Percentiles rank a stretch among this genome's conserved stretches.
phyloP scores from a whole-genome alignment of 1,284 basidiomycete genomes.

The Trametes hirsuta region DNA sequence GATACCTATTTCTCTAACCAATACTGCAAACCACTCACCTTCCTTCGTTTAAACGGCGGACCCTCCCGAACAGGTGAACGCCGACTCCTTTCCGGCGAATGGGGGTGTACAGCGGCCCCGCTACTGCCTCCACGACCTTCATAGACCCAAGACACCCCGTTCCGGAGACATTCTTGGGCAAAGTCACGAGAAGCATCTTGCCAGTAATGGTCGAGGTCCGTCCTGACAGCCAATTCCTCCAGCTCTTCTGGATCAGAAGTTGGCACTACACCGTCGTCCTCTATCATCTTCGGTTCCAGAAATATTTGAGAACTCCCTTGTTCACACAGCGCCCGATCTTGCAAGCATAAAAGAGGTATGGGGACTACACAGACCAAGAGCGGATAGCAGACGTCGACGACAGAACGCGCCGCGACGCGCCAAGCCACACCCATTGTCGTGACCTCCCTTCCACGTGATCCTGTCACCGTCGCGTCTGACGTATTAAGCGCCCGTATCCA shows the following conservation, averaged over 20 bases:
- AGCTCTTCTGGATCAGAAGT: slow-evolving; percentile 26
- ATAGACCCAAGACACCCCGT: too few species aligned
- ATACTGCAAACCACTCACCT: slow-evolving; percentile 2
- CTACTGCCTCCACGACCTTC: background rate
- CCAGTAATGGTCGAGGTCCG: slow-evolving; percentile 18
- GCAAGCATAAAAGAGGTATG: background rate
- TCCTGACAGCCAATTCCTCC: slow-evolving; percentile 18
- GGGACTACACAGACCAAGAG: too few species aligned
- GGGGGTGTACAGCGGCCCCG: background rate
- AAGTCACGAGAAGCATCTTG: background rate
- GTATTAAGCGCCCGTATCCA: too few species aligned
- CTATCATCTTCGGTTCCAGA: background rate
- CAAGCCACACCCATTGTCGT: background rate
- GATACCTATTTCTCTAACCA: background rate
- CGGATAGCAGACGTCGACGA: too few species aligned
- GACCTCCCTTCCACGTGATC: background rate
- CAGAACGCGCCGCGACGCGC: background rate
- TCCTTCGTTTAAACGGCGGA: slow-evolving; percentile 18
- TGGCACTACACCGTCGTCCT: slow-evolving; percentile 4
- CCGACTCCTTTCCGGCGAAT: too few species aligned
- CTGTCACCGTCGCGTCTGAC: background rate
- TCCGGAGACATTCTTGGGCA: background rate
- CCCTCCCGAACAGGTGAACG: background rate
- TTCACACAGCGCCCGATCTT: background rate
- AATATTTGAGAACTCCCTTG: background rate